These are phyloP conservation scores for Leccinum arenicola DNA, from an alignment of 768 basidiomycete species.

Conservation along the genomic window DNA sequence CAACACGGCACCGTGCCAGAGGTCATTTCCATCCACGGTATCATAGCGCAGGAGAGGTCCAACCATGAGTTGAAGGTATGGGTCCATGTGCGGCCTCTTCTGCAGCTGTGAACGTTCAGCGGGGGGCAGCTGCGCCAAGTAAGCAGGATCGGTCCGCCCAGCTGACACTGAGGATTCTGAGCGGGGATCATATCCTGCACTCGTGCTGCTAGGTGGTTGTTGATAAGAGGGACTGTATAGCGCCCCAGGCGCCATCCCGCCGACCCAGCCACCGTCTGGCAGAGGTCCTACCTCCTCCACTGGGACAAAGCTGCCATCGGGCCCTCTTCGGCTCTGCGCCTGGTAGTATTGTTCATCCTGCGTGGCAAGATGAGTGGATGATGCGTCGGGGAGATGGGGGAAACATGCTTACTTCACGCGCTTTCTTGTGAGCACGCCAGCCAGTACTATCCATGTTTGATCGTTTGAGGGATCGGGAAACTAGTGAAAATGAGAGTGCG, in stretches of 20 bases:
- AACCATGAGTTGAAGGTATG: constrained; percentile 87
- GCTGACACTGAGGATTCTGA: constrained; percentile 4
- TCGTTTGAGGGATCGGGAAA: neutral
- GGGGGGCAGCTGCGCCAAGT: constrained; percentile 52
- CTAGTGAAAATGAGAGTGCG: neutral
- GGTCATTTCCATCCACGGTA: constrained; percentile 69
- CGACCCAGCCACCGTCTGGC: constrained; percentile 54
- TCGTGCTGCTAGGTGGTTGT: constrained; percentile 20
- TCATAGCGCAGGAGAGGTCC: constrained; percentile 90
- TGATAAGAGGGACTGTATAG: constrained; percentile 4
- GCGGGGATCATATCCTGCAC: constrained; percentile 28
- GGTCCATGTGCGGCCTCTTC: constrained; percentile 66
- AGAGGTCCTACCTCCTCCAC: constrained; percentile 60
- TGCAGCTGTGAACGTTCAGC: constrained; percentile 64
- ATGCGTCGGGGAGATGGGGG: neutral
- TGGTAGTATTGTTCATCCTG: constrained; percentile 32
- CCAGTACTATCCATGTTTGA: constrained; percentile 68
- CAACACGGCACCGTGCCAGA: constrained; percentile 88
- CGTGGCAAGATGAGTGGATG: constrained; percentile 18
- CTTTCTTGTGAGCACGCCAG: constrained; percentile 69
- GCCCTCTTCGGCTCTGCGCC: constrained; percentile 34
- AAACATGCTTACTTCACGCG: constrained; percentile 43
- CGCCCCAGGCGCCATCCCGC: constrained; percentile 49
- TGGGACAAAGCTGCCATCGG: constrained; percentile 51
- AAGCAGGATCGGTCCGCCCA: constrained; percentile 19